A percentile compares a stretch with the other conserved stretches of the same genome.
Conservation (phyloP, 441 rosid species). For the Erysimum cheiri region DNA sequence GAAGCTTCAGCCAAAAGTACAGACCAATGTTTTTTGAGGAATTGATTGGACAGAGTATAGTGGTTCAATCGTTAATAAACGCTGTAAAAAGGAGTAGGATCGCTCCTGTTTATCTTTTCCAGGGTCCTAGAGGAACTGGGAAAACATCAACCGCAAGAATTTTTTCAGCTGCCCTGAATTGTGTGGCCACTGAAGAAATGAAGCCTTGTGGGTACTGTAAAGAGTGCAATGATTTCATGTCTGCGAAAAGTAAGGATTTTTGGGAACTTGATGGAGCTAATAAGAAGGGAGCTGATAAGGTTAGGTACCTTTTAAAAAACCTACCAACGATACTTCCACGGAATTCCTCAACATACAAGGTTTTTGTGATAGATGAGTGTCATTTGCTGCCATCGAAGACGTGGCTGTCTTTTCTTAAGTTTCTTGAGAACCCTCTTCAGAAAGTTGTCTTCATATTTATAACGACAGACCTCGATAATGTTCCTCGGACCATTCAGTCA, state of each 20-base stretch:
- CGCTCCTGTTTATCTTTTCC: slow-evolving; percentile 94
- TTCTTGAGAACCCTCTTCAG: slow-evolving; percentile 84
- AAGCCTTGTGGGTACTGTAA: slow-evolving; percentile 93
- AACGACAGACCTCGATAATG: slow-evolving; percentile 91
- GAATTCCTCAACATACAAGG: slow-evolving; percentile 59
- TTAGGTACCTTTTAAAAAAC: slow-evolving; percentile 66
- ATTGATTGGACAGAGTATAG: slow-evolving; percentile 90
- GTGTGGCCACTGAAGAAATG: slow-evolving; percentile 63
- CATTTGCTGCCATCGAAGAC: slow-evolving; percentile 88
- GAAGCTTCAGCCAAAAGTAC: slow-evolving; percentile 92
- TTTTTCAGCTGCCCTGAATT: slow-evolving; percentile 88
- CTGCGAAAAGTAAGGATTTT: slow-evolving; percentile 71
- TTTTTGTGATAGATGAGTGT: slow-evolving; percentile 90
- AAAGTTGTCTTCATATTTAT: slow-evolving; percentile 81
- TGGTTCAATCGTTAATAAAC: slow-evolving; percentile 81
- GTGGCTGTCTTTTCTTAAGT: slow-evolving; percentile 93
- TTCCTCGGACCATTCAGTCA: slow-evolving; percentile 95
- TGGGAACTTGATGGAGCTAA: slow-evolving; percentile 88
- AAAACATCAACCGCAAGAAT: slow-evolving; percentile 91
- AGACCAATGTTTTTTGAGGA: slow-evolving; percentile 86
- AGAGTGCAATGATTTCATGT: slow-evolving; percentile 73
- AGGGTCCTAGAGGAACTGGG: slow-evolving; percentile 98
- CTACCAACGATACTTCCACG: slow-evolving; percentile 58
- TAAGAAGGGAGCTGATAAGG: slow-evolving; percentile 72
- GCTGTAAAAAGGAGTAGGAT: slow-evolving; percentile 82